Evolutionary conservation across 2,329 filamentous ascomycete genomes (phyloP).

Genomic region (Aspergillus tamarii): DNA sequence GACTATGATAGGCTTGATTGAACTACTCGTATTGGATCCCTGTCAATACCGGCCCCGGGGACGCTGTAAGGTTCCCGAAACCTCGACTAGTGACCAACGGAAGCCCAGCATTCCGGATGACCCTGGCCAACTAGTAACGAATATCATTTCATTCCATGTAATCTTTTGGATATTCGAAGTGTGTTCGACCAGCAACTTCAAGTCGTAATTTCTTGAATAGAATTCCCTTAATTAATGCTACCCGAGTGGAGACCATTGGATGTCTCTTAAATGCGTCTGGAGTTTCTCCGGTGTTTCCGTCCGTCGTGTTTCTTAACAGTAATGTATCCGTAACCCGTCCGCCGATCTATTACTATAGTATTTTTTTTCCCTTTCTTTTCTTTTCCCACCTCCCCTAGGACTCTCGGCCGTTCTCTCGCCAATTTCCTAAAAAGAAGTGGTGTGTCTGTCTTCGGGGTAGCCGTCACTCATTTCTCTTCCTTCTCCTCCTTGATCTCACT

Average conservation of each 20-base stretch:
- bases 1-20: neutral
- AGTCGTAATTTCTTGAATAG: neutral
- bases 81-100: neutral
- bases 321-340: neutral
- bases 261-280: neutral
- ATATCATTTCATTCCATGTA: neutral
- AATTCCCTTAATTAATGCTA: neutral
- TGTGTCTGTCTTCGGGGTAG: conserved; percentile 3
- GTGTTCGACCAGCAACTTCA: neutral
- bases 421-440: conserved; percentile 8
- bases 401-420: conserved; percentile 5
- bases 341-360: neutral
- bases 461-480: neutral
- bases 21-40: neutral
- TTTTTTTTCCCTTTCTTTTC: neutral
- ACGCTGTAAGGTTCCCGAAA: neutral
- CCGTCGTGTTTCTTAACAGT: neutral
- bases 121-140: neutral
- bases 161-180: neutral
- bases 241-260: neutral
- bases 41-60: neutral
- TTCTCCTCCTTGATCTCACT: conserved; percentile 11
- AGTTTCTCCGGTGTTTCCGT: neutral
- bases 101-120: neutral
- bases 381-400: neutral